phyloP scores from a whole-genome alignment of 345 rosid species.

The Gossypium sturtianum region DNA sequence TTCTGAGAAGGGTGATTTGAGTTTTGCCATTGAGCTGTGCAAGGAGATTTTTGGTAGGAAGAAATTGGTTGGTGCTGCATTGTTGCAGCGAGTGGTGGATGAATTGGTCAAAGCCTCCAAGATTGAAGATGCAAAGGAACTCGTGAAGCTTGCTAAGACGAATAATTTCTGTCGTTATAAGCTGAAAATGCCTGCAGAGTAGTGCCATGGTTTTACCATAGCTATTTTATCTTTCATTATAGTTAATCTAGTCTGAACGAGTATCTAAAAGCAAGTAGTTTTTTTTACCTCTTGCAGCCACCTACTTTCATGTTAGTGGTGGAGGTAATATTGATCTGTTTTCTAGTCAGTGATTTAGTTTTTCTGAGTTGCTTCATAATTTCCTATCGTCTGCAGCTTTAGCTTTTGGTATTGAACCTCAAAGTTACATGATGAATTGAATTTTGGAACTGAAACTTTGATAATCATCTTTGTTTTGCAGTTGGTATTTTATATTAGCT shows the following conservation, averaged over 20 bases:
- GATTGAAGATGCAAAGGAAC: slow-evolving; percentile 16
- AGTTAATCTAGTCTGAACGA: not conserved
- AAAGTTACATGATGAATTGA: not conserved
- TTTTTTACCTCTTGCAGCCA: not conserved
- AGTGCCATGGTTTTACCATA: not conserved
- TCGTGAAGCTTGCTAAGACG: slow-evolving; percentile 46
- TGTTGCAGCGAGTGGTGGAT: slow-evolving; percentile 49
- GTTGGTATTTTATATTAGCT: not conserved
- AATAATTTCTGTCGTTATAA: slow-evolving; percentile 15
- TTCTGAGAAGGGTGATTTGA: slow-evolving; percentile 50
- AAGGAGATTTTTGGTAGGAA: slow-evolving; percentile 27
- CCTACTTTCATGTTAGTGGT: not conserved
- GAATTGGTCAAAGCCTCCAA: slow-evolving; percentile 34
- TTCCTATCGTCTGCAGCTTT: too few relatives aligned
- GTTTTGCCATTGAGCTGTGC: slow-evolving; percentile 40
- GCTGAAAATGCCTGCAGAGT: slow-evolving; percentile 30
- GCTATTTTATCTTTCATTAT: not conserved
- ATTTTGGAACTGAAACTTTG: not conserved
- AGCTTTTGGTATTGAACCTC: not conserved
- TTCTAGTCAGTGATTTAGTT: not conserved
- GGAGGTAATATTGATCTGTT: not conserved
- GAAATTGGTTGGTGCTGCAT: slow-evolving; percentile 24
- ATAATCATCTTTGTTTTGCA: not conserved
- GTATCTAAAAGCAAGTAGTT: not conserved
- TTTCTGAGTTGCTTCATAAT: not conserved